These are phyloP conservation scores for Aspergillus ochraceoroseus DNA, from an alignment of 2,329 filamentous ascomycete species.

Conservation along the genomic window DNA sequence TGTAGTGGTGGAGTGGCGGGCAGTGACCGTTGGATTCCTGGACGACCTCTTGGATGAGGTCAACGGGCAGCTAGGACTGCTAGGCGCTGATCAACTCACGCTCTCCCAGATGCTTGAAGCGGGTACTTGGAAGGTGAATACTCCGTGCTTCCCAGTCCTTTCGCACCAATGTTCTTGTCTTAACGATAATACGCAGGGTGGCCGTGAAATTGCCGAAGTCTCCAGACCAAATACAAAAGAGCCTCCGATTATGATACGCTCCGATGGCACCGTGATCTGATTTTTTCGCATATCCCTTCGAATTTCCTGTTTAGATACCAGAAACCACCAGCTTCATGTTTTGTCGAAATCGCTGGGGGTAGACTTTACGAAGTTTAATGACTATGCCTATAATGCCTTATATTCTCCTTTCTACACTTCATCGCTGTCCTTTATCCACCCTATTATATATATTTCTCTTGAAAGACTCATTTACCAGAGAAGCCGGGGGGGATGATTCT, in stretches of 20 bases:
- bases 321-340: conserved; percentile 20
- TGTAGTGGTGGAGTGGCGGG: conserved; percentile 75
- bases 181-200: conserved; percentile 57
- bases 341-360: conserved; percentile 19
- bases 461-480: background rate
- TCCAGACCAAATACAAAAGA: conserved; percentile 94
- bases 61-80: conserved; percentile 62
- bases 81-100: conserved; percentile 64
- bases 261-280: conserved; percentile 93
- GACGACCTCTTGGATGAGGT: conserved; percentile 67
- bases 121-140: conserved; percentile 89
- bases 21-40: conserved; percentile 67
- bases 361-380: conserved; percentile 32
- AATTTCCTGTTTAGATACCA: conserved; percentile 28
- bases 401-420: conserved; percentile 15
- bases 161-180: conserved; percentile 13
- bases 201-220: conserved; percentile 91
- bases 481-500: conserved; percentile 5
- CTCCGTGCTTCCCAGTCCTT: background rate
- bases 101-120: conserved; percentile 90
- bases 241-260: conserved; percentile 91
- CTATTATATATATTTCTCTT: conserved; percentile 7
- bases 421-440: conserved; percentile 15
- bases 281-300: conserved; percentile 21
- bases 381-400: conserved; percentile 23